Base-by-base conservation (phyloP, 2,329 filamentous ascomycete species). In the Calonectria fujianensis region DNA sequence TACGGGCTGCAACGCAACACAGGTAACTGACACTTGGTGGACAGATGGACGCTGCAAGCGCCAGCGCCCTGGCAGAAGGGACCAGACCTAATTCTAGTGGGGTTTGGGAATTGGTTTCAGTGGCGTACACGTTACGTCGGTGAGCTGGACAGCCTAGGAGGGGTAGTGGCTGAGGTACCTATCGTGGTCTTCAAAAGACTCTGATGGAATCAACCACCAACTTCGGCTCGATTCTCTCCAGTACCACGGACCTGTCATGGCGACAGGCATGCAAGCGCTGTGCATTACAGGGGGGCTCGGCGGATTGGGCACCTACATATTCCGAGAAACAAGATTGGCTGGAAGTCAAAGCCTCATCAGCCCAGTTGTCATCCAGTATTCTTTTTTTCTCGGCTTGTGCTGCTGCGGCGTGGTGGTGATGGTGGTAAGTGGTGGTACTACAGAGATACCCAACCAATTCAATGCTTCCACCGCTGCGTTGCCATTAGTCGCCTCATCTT, bases 181-280 rank as follows among this genome's bases (percentile, higher is more conserved):
- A 39, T 24, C 29, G 39, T 50, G 61, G 61, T 50, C 45, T 27
- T 39, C 48, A 20, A 70, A 32, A 72, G 54, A 52, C 52, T 20
- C 64, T 51, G 27, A 29, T 68, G 27, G 71, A 73, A 73, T 65
- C 57, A 69, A 69, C 71, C 71, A 73, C 72, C 67, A 70, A 41
- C 50, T 75, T 75, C 73, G 63, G 54, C 52, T 45, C 24, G 69
- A 29, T 74, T 74, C 69, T 61, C 57, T 29, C 29, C 41, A 65
- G 9, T 31, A 45, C 31, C 41, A 32, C 61, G 31, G 39, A 45
- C 61, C 39, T 48, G 41, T 65, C 41, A 50, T 72, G 57, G 69
- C 51, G n/a, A 57, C 29, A 65, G 61, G 61, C 61, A 65, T 35
- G 37, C 57, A 24, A 63, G 57, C 24, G 37, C 35, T 32, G 18